Evolutionary conservation across 441 rosid species (phyloP), one percentile per base, ranked within the genome.

Genomic region (Flueggea neowawraea): DNA sequence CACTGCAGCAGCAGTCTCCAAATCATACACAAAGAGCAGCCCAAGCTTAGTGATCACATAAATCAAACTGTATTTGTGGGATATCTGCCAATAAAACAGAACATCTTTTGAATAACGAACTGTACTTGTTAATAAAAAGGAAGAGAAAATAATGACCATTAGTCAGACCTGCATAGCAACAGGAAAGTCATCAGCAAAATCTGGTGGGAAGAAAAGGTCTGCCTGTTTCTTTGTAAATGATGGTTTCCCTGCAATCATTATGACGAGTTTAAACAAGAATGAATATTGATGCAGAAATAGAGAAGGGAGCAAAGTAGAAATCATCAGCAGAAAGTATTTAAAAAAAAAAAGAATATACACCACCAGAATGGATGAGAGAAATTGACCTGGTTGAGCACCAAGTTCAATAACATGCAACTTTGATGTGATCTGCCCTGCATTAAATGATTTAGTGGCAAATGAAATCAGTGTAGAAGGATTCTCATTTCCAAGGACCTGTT

Each of bases 181-280:
- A 47, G 99, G 99, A 74, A 96, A 96, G 73, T 96, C 99, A 71
- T 96, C 99, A 51, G 95, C 96, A 80, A 96, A 96, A 79, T 96
- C 99, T 56, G 99, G 99, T 43, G 99, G 99, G 64, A 96, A 96
- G 82, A 96, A 93, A 33, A 96, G 96, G 80, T 93, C 98, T 12
- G 99, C 97, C 78, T 90, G 97, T 76, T 93, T 96, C 84, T 96
- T 96, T 8, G 97, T 65, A 74, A 90, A 93, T 49, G 99, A 82
- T 45, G 98, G 88, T 66, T 90, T 96, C 67, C 99, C 99, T 91
- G 86, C 57, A 49, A 5, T 6, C 12, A 58, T 53, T 47, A 9
- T 14, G 1, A 9, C 9, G 7, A 36, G 9, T 4, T 47, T 47
- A 47, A 47, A 47, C 12, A 10, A 47, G 50, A 36, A 5, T 36